phyloP scores from a whole-genome alignment of 2,329 filamentous ascomycete species.

The Alternaria gaisen region DNA sequence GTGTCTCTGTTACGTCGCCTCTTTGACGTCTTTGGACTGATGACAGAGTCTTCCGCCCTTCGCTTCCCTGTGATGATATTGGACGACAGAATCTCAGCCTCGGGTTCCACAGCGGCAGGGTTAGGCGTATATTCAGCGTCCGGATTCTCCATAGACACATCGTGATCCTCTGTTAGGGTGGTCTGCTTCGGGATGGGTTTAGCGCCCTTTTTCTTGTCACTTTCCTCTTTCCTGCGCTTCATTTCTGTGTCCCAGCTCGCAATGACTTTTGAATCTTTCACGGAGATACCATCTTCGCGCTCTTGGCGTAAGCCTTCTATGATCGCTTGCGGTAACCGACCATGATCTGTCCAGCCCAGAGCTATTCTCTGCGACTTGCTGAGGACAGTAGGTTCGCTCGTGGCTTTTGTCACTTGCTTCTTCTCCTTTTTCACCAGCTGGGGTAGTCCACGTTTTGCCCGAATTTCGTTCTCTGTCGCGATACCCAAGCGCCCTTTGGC shows the following conservation, averaged over 20 bases:
- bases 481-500: slow-evolving; percentile 36
- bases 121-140: not conserved
- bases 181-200: not conserved
- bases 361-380: slow-evolving; percentile 37
- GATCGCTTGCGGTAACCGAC: slow-evolving; percentile 35
- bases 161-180: not conserved
- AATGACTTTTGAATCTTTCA: slow-evolving; percentile 30
- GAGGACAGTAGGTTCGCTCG: slow-evolving; percentile 31
- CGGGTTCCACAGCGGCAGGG: not conserved
- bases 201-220: slow-evolving; percentile 3
- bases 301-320: slow-evolving; percentile 37
- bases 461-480: slow-evolving; percentile 34
- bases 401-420: slow-evolving; percentile 22
- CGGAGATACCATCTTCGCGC: slow-evolving; percentile 26
- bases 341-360: slow-evolving; percentile 35
- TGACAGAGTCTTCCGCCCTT: not conserved
- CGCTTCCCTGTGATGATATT: slow-evolving; percentile 13
- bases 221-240: slow-evolving; percentile 8
- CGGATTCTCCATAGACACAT: not conserved
- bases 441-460: slow-evolving; percentile 34
- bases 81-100: not conserved
- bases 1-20: slow-evolving; percentile 9
- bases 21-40: slow-evolving; percentile 6
- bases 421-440: slow-evolving; percentile 23
- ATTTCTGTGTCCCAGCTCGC: slow-evolving; percentile 18